These are phyloP conservation scores for Microbotryomycetes sp. DNA, from an alignment of 1,284 basidiomycete species.

Conservation along the genomic window DNA sequence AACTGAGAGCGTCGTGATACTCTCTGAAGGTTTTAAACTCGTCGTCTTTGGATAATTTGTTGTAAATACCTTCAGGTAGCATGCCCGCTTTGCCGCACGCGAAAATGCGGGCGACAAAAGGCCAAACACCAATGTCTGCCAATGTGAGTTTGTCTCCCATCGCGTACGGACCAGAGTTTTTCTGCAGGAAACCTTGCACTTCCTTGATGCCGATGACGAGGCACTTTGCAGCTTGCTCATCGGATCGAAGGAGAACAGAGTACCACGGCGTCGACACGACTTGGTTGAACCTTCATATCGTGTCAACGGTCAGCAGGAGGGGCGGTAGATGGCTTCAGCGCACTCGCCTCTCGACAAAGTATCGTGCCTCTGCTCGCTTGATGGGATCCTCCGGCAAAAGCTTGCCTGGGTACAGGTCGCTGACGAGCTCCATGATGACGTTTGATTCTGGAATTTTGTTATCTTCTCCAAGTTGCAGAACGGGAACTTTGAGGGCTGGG, in stretches of 20 bases:
- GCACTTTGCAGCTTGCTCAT: neutral
- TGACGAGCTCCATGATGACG: constrained; percentile 30
- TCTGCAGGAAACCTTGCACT: constrained; percentile 16
- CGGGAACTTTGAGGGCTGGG: constrained; percentile 53
- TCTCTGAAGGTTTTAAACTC: neutral
- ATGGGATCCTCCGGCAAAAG: constrained; percentile 4
- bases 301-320: neutral
- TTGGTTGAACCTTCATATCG: constrained; percentile 9
- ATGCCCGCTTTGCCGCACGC: constrained; percentile 5
- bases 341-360: constrained; percentile 28
- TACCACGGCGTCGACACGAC: constrained; percentile 3
- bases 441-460: constrained; percentile 23
- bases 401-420: constrained; percentile 9
- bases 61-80: neutral
- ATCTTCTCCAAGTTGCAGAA: constrained; percentile 17
- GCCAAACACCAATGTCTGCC: constrained; percentile 26
- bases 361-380: constrained; percentile 23
- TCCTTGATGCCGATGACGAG: constrained; percentile 18
- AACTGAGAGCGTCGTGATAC: constrained; percentile 2
- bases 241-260: neutral
- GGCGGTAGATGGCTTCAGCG: neutral
- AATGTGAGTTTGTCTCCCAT: constrained; percentile 22
- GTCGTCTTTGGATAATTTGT: neutral
- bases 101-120: constrained; percentile 24
- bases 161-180: constrained; percentile 17